phyloP scores from a whole-genome alignment of 805 yeast species.

The Maudiozyma barnettii region DNA sequence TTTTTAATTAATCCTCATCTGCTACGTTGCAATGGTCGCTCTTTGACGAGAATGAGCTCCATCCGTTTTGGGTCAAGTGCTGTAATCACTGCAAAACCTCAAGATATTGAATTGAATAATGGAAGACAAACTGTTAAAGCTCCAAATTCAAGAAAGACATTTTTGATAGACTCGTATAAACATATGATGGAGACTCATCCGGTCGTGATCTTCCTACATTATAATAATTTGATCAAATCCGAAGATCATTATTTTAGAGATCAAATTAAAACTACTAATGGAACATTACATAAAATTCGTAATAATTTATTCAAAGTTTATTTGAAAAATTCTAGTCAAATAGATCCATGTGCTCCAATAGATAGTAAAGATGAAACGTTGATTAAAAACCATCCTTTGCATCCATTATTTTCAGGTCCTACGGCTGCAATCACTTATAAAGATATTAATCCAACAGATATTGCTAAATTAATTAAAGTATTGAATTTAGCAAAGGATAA shows the following conservation, averaged over 20 bases:
- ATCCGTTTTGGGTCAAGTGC: not conserved
- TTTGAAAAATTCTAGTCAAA: conserved; percentile 55
- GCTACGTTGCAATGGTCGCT: not conserved
- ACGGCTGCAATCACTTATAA: conserved; percentile 68
- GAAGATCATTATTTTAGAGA: conserved; percentile 60
- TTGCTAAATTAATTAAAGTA: conserved; percentile 51
- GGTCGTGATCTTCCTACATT: conserved; percentile 72
- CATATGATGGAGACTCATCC: conserved; percentile 57
- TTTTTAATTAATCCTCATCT: not conserved
- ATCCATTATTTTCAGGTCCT: conserved; percentile 70
- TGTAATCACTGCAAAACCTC: conserved; percentile 2
- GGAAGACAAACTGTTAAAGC: conserved; percentile 46
- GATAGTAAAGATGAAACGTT: conserved; percentile 28
- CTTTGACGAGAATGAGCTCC: not conserved
- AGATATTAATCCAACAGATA: conserved; percentile 59
- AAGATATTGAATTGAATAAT: not conserved
- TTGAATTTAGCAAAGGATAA: conserved; percentile 63
- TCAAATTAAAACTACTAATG: conserved; percentile 58
- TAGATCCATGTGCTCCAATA: conserved; percentile 59
- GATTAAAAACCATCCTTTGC: conserved; percentile 50
- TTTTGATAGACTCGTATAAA: conserved; percentile 70
- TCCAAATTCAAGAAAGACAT: conserved; percentile 71
- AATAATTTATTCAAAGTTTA: conserved; percentile 65
- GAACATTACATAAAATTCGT: conserved; percentile 57
- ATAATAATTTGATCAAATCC: conserved; percentile 62